Base-by-base conservation (phyloP, 192 early-diverging fungal genomes). In the Backusella luteola region DNA sequence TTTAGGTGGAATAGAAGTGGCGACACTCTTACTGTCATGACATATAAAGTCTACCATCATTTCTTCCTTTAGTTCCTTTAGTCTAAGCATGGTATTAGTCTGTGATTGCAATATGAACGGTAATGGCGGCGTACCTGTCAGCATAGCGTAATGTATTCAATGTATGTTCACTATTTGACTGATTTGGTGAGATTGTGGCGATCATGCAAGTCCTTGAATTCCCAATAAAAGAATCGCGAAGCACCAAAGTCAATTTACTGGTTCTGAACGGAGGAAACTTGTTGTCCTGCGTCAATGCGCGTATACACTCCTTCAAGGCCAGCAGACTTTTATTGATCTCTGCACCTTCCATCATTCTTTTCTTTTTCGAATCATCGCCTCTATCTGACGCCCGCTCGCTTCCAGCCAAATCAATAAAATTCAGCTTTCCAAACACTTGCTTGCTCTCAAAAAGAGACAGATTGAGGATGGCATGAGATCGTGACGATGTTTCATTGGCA, bases 91-190 rank as follows among this genome's bases (percentile, higher is more conserved):
- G 7, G 0, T 14, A 41, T 42, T 46, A 49, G 7, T 15, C 19
- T 29, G 44, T 49, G 17, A 42, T 39, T 66, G 8, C 9, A 19
- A 34, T 34, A 8, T 17, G 0, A 42, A 67, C 8, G 11, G 4
- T 23, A 56, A 56, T 14, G 12, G 14, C 0, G n/a, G 21, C 1
- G 4, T 56, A 87, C 88, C 96, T 88, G 79, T 98, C 96, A 23
- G 97, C 96, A 81, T 99, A 99, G n/a, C 96, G 90, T 59, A 99
- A 85, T 5, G 97, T 99, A 76, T 99, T 99, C n/a, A 99, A 82
- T 0, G 95, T 94, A 78, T 99, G 95, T 67, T 99, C 97, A 72
- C 90, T 93, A 84, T 97, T 99, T 21, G 91, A 87, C 9, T 92
- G 91, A 52, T 96, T 96, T 32, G 97, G 96, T 21, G 96, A 96